phyloP scores from a whole-genome alignment of 2,329 filamentous ascomycete species.

The Rutstroemia sydowiana region DNA sequence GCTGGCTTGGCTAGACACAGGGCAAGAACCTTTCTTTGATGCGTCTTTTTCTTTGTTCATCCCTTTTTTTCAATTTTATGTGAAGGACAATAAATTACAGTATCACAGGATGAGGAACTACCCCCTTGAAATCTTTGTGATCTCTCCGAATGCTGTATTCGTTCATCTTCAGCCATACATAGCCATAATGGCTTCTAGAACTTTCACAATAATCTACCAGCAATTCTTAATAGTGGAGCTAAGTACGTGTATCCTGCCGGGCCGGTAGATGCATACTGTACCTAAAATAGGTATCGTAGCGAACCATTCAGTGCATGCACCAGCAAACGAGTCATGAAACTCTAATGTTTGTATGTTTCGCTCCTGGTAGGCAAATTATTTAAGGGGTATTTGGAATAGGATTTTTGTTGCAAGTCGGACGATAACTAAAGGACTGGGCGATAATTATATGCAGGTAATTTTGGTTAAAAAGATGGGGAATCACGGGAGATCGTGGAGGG shows the following conservation, averaged over 20 bases:
- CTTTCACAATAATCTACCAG: no score
- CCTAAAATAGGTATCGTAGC: background rate
- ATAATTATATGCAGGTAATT: background rate
- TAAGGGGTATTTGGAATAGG: background rate
- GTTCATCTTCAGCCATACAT: no score
- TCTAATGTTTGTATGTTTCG: background rate
- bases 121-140: no score
- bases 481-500: background rate
- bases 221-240: no score
- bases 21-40: no score
- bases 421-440: conserved; percentile 7
- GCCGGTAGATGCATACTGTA: background rate
- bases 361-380: background rate
- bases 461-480: background rate
- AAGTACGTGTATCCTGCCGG: background rate
- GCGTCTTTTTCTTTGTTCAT: background rate
- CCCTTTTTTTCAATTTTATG: background rate
- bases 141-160: no score
- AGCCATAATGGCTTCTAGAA: no score
- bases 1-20: no score
- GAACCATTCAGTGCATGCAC: background rate
- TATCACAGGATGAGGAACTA: no score
- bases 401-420: conserved; percentile 8
- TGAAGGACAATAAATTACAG: no score
- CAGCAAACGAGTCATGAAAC: background rate